Percentiles rank a stretch among this genome's conserved stretches.
phyloP scores from a whole-genome alignment of 768 basidiomycete species.

The Mycena pura region DNA sequence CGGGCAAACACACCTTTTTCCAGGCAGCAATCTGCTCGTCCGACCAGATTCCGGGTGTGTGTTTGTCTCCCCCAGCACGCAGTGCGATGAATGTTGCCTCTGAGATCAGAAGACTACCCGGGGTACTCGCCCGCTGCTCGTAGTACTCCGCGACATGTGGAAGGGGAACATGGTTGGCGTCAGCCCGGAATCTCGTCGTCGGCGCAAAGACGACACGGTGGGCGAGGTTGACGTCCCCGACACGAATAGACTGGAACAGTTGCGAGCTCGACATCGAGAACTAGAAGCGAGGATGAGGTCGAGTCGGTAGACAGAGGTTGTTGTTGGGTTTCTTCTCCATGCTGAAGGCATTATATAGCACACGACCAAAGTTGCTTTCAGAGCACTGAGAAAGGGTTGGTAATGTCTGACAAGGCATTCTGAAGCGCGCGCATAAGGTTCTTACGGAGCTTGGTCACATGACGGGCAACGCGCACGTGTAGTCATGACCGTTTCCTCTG shows the following conservation, averaged over 20 bases:
- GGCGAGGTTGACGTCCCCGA: conserved; percentile 42
- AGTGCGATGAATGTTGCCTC: conserved; percentile 46
- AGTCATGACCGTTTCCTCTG: too few species aligned
- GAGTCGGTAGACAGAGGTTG: too few species aligned
- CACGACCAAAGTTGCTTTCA: too few species aligned
- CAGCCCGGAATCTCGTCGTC: conserved; percentile 48
- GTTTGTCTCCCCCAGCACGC: conserved; percentile 38
- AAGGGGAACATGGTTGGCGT: conserved; percentile 37
- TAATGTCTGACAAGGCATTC: too few species aligned
- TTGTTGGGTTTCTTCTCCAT: too few species aligned
- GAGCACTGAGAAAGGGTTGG: too few species aligned
- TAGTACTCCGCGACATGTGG: conserved; percentile 38
- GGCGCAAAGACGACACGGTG: conserved; percentile 59
- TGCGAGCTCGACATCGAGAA: not conserved
- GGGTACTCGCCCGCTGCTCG: conserved; percentile 31
- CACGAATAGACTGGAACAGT: conserved; percentile 47
- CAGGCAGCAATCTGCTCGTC: conserved; percentile 53
- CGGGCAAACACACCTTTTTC: conserved; percentile 41
- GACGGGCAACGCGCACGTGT: too few species aligned
- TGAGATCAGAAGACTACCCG: conserved; percentile 45
- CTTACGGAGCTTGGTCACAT: too few species aligned
- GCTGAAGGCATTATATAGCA: too few species aligned
- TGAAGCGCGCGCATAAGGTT: too few species aligned
- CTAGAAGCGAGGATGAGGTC: too few species aligned
- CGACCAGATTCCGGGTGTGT: conserved; percentile 50